These are phyloP conservation scores for Rosa chinensis DNA, from an alignment of 306 rosid genomes.

Conservation along the genomic window DNA sequence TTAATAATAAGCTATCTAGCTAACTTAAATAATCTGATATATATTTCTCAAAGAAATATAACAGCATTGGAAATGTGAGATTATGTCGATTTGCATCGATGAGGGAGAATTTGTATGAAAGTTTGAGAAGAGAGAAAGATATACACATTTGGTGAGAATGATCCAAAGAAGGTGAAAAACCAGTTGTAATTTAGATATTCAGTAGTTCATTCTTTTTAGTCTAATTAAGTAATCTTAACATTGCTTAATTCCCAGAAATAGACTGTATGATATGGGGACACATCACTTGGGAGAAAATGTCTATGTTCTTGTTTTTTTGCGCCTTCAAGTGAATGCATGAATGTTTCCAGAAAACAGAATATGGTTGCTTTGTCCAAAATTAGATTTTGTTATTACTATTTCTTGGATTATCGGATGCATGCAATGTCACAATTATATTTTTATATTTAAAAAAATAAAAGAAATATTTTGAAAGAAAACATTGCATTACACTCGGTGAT, in stretches of 20 bases:
- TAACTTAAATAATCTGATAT: background rate
- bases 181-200: background rate
- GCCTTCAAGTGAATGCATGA: slow-evolving; percentile 1
- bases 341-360: background rate
- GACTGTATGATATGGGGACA: background rate
- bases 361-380: background rate
- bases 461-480: too few species aligned
- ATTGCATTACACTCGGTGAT: too few species aligned
- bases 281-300: slow-evolving; percentile 16
- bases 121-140: background rate
- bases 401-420: background rate
- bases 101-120: background rate
- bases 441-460: background rate
- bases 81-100: background rate
- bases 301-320: background rate
- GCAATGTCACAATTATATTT: background rate
- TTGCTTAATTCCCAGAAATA: background rate
- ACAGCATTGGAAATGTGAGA: background rate
- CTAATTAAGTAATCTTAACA: too few species aligned
- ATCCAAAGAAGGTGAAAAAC: background rate
- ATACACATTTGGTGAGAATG: background rate
- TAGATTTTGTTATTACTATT: background rate
- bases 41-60: background rate
- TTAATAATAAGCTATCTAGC: background rate
- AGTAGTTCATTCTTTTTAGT: background rate